Base-by-base conservation (phyloP, 257 asterid genomes). In the Scutellaria barbata region DNA sequence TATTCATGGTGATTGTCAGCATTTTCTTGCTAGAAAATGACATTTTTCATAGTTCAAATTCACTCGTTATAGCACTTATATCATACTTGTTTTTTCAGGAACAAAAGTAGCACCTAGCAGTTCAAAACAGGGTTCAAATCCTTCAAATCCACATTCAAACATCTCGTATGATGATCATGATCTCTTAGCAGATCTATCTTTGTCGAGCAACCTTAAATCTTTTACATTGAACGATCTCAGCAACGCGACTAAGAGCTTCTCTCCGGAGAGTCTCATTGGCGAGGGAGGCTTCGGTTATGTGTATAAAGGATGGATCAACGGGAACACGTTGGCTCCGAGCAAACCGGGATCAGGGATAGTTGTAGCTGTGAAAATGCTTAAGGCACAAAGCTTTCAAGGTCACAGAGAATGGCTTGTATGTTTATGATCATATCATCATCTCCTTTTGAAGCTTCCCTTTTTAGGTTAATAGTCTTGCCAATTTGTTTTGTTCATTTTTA, bases 331-430 rank as follows among this genome's bases (percentile, higher is more conserved):
- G 25, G 73, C 84, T 35, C 79, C 94, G 8, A 68, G 78, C 75
- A 86, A 69, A 80, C 88, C 90, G 0, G 95, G 96, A 18, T 74
- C 79, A 1, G 96, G 95, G 33, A 85, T 77, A 43, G 87, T 88
- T 7, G 95, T 90, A 12, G 96, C 96, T 33, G 95, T 90, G 5
- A 90, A 90, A 71, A 86, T 75, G 65, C 88, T 84, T 0, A 88
- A 84, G 74, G 62, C 83, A 11, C 89, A 85, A 62, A 80, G 92
- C 77, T 83, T 74, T 71, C 95, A 88, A 70, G 96, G 96, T 17
- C 95, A 87, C 83, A 75, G 86, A 45, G 95, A 90, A 82, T 90
- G 96, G 95, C 96, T 87, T 74, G 96, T 89, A 82, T 10, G 86
- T 74, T 50, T 61, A 40, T 76, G 25, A 18, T 30, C 35, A 30